Evolutionary conservation across 768 basidiomycete genomes (phyloP).

Genomic region (Punctularia strigosozonata): DNA sequence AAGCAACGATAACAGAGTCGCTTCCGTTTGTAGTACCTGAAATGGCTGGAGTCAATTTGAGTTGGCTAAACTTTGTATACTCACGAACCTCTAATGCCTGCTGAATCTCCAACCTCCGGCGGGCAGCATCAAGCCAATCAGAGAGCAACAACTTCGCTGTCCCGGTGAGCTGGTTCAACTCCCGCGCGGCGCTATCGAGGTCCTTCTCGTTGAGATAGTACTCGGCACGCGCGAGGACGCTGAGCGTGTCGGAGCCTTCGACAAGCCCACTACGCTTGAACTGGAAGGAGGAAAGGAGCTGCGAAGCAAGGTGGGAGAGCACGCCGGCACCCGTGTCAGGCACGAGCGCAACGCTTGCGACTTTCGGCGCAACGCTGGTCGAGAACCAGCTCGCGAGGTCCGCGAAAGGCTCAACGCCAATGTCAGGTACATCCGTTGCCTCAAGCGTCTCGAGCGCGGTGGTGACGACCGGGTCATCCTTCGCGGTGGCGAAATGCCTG

Average conservation of each 20-base stretch:
- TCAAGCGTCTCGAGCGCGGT: constrained; percentile 64
- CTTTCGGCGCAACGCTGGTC: constrained; percentile 69
- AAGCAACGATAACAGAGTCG: constrained; percentile 69
- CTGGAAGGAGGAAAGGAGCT: constrained; percentile 57
- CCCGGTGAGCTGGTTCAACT: constrained; percentile 84
- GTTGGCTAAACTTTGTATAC: constrained; percentile 6
- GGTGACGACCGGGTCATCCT: constrained; percentile 56
- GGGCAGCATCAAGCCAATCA: constrained; percentile 90
- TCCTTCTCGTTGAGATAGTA: constrained; percentile 88
- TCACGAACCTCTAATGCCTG: constrained; percentile 73
- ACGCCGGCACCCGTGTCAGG: constrained; percentile 87
- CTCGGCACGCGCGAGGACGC: constrained; percentile 81
- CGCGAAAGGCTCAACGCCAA: constrained; percentile 79
- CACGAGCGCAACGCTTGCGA: constrained; percentile 83
- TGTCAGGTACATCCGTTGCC: constrained; percentile 59
- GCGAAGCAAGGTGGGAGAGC: constrained; percentile 77
- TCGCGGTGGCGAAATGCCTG: constrained; percentile 57
- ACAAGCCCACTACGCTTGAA: constrained; percentile 77
- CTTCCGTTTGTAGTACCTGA: constrained; percentile 76
- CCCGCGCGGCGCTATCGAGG: constrained; percentile 77
- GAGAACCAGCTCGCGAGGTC: constrained; percentile 90
- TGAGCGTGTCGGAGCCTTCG: constrained; percentile 74
- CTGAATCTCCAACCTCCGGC: constrained; percentile 79
- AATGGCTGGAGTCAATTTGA: not conserved
- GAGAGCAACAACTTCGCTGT: constrained; percentile 59